Evolutionary conservation across 2,329 filamentous ascomycete genomes (phyloP), one percentile per base, ranked within the genome.

Genomic region (Ceratocystis harringtonii): DNA sequence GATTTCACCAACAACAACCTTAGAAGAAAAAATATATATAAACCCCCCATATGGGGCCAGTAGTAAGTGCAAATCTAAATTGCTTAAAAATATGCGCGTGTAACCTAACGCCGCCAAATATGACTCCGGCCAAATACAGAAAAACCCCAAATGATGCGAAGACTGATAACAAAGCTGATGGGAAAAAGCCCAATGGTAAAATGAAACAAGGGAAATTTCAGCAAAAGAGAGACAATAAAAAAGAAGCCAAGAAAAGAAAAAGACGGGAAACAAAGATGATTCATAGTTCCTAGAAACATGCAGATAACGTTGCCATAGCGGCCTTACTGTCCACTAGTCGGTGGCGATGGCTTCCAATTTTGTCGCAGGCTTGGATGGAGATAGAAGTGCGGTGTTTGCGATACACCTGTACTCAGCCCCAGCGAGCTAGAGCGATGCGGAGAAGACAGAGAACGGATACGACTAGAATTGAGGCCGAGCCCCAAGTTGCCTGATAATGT

Each of bases 401-500:
- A 41, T 10, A 52, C n/a, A 8, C 36, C 19, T 28, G 57, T 36
- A 17, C 63, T 43, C 7, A 65, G 57, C 3, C 63, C 63, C 8
- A 65, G 55, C 10, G 63, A 48, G 36, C 63, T 44, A 1, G 63
- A 50, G 15, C 30, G 52, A 45, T 58, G 63, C 10, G 63, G 57
- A 6, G 52, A 44, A n/a, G 63, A 65, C 12, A 65, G 55, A 15
- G 63, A 65, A 28, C 52, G 63, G 10, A 65, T 41, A 22, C 52
- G 63, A 25, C 48, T 43, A 5, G 63, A 17, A 30, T 57, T 30
- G 19, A 57, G 28, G 2, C 43, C 55, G 6, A 65, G 55, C 30
- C 63, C 63, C 30, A 65, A 28, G 12, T 28, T 32, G 55, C 36
- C 15, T 1, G 50, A 12, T 22, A 36, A 22, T 17, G 55, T 36